These are phyloP conservation scores for Logfia minima DNA, from an alignment of 129 eudicot genomes.

Conservation along the genomic window DNA sequence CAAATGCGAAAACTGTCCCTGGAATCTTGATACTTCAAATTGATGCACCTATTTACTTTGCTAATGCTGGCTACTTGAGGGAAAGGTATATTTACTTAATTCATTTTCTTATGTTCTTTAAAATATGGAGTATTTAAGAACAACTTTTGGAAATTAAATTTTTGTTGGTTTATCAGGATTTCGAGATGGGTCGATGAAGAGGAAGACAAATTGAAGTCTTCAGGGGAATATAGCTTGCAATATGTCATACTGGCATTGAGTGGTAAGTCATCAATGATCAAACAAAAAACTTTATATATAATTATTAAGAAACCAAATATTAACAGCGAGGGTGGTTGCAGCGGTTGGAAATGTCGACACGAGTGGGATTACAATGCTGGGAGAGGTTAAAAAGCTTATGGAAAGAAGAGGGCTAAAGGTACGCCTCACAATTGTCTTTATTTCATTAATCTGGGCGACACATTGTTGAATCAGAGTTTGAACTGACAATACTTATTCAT, in stretches of 20 bases:
- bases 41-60: conserved; percentile 87
- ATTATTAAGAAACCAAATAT: neutral
- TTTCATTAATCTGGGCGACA: neutral
- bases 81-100: conserved; percentile 56
- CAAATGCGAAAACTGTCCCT: conserved; percentile 52
- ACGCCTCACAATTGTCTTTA: neutral
- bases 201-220: conserved; percentile 62
- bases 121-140: neutral
- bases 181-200: conserved; percentile 90
- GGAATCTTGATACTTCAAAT: conserved; percentile 72
- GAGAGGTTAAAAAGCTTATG: conserved; percentile 61
- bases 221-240: conserved; percentile 48
- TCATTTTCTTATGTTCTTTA: neutral
- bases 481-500: neutral
- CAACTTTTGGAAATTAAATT: neutral
- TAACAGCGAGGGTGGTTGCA: conserved; percentile 25
- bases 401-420: conserved; percentile 88
- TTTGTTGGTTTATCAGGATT: conserved; percentile 44
- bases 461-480: neutral
- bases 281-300: neutral
- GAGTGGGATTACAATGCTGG: conserved; percentile 89
- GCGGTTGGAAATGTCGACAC: conserved; percentile 96
- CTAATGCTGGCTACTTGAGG: conserved; percentile 73
- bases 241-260: conserved; percentile 75
- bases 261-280: conserved; percentile 45